Evolutionary conservation across 768 basidiomycete species (phyloP), one percentile per base, ranked within the genome.

Genomic region (Pulveroboletus sp.): DNA sequence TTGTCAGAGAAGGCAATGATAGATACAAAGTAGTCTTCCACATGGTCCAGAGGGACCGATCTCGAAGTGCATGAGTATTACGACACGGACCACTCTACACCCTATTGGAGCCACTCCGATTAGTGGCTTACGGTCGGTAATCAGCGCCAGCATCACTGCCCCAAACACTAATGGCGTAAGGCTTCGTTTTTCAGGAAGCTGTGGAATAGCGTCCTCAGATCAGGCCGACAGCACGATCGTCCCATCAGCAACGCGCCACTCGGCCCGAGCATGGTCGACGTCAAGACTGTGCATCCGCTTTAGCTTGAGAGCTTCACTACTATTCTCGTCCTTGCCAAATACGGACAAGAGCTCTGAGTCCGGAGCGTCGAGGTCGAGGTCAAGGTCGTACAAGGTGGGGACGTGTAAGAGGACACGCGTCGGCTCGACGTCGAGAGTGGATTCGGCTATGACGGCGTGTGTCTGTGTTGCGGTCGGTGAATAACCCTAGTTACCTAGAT

Each of bases 351-450:
- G 75, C 51, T 82, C 76, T 0, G 78, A 74, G 55, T 87, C 86
- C 0, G 77, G 69, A 4, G 74, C 60, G n/a, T 63, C 65, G 15
- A 86, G 70, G 60, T 87, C 70, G 49, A 89, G 68, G 56, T 86
- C 82, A 26, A 89, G 69, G 35, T 60, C 54, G 45, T 76, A 79
- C 31, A 70, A 59, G 21, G 60, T 54, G 14, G 83, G 82, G 27
- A 84, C 57, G 38, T 67, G 57, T 14, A 90, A 61, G 8, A 80
- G 64, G 33, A 90, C 49, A 14, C 84, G 76, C 17, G 79, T 72
- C 0, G 79, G 71, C 55, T 86, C 85, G n/a, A 90, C 52, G 51
- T 89, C 85, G 8, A 90, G 77, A 0, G 76, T 76, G 3, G 83
- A 72, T 2, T 64, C 53, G 18, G 72, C 54, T 45, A 85, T 72